Percentiles rank a stretch among this genome's conserved stretches.
Evolutionary conservation across 768 basidiomycete genomes (phyloP).

Genomic region (Termitomyces titanicus): DNA sequence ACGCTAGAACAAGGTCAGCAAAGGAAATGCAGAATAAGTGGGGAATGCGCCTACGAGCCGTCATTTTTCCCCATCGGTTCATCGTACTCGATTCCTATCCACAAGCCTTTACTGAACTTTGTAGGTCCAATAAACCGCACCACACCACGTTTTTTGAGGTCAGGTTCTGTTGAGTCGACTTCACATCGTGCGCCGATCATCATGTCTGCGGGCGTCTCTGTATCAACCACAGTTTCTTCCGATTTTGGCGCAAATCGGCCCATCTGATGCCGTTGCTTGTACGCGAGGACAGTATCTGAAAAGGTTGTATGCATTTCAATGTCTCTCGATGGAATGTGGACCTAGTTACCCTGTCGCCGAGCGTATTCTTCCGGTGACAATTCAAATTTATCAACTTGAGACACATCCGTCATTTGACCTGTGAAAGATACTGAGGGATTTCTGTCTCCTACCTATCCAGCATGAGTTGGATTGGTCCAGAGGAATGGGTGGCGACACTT

Average conservation of each 20-base stretch:
- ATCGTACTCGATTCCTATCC: slow-evolving; percentile 94
- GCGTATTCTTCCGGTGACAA: slow-evolving; percentile 80
- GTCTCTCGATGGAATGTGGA: neutral
- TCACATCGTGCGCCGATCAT: slow-evolving; percentile 76
- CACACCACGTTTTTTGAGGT: slow-evolving; percentile 73
- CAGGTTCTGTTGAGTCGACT: slow-evolving; percentile 68
- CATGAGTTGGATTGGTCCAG: neutral
- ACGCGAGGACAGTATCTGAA: slow-evolving; percentile 84
- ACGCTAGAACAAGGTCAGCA: slow-evolving; percentile 45
- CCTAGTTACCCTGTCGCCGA: slow-evolving; percentile 60
- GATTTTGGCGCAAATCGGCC: slow-evolving; percentile 77
- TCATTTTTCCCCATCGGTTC: slow-evolving; percentile 96
- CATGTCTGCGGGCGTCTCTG: slow-evolving; percentile 41
- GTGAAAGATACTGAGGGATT: slow-evolving; percentile 75
- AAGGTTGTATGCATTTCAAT: neutral
- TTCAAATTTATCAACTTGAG: slow-evolving; percentile 92
- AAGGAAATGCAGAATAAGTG: neutral
- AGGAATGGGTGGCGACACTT: slow-evolving; percentile 15
- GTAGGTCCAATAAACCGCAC: slow-evolving; percentile 85
- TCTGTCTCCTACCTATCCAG: slow-evolving; percentile 60
- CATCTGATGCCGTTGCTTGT: slow-evolving; percentile 82
- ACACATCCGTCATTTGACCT: slow-evolving; percentile 82
- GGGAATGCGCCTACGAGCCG: slow-evolving; percentile 67
- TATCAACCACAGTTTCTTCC: slow-evolving; percentile 21
- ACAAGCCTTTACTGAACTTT: slow-evolving; percentile 68